A percentile compares a stretch with the other conserved stretches of the same genome.
These are phyloP conservation scores for Carex cristatella DNA, from an alignment of 176 grass and related monocot genomes.

Conservation along the genomic window DNA sequence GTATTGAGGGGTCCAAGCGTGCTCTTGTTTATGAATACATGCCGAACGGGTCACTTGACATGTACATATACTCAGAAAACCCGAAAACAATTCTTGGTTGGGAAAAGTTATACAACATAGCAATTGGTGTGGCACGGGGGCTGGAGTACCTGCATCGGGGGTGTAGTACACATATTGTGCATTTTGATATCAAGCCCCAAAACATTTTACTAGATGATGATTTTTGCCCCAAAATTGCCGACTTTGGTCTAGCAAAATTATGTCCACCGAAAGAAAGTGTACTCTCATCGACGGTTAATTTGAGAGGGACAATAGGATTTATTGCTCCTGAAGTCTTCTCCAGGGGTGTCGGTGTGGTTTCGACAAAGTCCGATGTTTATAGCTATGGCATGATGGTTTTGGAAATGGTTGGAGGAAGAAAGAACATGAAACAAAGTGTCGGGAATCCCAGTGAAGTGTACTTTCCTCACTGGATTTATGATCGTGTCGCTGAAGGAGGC, in stretches of 20 bases:
- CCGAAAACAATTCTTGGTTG: constrained; percentile 34
- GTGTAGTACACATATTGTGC: constrained; percentile 47
- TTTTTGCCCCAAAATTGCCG: constrained; percentile 56
- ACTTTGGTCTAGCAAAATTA: constrained; percentile 59
- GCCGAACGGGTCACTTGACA: constrained; percentile 47
- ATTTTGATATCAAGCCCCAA: constrained; percentile 69
- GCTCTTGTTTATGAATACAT: constrained; percentile 56
- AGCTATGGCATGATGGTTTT: constrained; percentile 69
- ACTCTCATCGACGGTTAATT: constrained; percentile 43
- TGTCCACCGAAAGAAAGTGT: constrained; percentile 29
- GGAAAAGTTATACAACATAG: constrained; percentile 38
- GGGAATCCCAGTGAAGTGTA: constrained; percentile 33
- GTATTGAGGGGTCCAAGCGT: constrained; percentile 37
- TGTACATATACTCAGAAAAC: constrained; percentile 42
- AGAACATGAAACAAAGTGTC: constrained; percentile 19
- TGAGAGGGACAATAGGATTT: constrained; percentile 57
- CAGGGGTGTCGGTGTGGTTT: constrained; percentile 31
- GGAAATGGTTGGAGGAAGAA: constrained; percentile 56
- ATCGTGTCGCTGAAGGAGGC: constrained; percentile 36
- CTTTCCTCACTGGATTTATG: constrained; percentile 74
- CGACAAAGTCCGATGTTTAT: constrained; percentile 57
- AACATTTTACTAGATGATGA: constrained; percentile 49
- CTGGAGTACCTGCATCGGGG: constrained; percentile 47
- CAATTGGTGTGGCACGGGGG: constrained; percentile 41
- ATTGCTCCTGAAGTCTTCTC: constrained; percentile 62